Evolutionary conservation across 2,329 filamentous ascomycete genomes (phyloP), one percentile per base, ranked within the genome.

Genomic region (Alternaria gansuensis): DNA sequence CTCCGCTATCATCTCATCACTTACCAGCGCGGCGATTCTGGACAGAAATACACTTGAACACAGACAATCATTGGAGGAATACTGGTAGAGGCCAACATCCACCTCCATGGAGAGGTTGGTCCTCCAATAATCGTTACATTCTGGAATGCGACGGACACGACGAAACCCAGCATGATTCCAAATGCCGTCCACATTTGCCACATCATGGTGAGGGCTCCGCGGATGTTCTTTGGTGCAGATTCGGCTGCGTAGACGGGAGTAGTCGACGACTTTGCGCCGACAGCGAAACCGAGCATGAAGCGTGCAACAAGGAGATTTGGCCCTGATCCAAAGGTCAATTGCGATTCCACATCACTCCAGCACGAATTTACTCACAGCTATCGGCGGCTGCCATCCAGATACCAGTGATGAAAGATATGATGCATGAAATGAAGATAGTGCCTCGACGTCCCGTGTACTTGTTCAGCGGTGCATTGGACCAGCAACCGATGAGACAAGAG

Each of bases 151-250:
- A 75, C 71, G 1, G 67, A 72, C 2, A 72, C 71, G 23, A 74
- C 60, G 50, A 74, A 75, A 10, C 73, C 73, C 13, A 72, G 40
- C 71, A 74, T 73, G n/a, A 75, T 75, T 4, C 73, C 73, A 36
- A 71, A 71, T 4, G 69, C 70, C 5, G 70, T 74, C 65, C 70
- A 79, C 77, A 83, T 81, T 64, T 84, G 82, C 82, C 82, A 83
- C 78, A 80, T 81, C 78, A 84, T 83, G 4, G 82, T 82, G 5
- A 84, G 63, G 0, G 81, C 82, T 11, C 82, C 82, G 36, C 82
- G 75, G 36, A 84, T 83, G 1, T 74, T 79, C 13, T 81, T 80
- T 0, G 82, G 81, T 2, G 81, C 77, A 51, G 80, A 81, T 63
- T 83, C 82, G 5, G 81, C 81, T 0, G 79, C 79, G 57, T 82